Conservation (phyloP, 2,329 filamentous ascomycete species). For the Ceratocystis eucalypticola region DNA sequence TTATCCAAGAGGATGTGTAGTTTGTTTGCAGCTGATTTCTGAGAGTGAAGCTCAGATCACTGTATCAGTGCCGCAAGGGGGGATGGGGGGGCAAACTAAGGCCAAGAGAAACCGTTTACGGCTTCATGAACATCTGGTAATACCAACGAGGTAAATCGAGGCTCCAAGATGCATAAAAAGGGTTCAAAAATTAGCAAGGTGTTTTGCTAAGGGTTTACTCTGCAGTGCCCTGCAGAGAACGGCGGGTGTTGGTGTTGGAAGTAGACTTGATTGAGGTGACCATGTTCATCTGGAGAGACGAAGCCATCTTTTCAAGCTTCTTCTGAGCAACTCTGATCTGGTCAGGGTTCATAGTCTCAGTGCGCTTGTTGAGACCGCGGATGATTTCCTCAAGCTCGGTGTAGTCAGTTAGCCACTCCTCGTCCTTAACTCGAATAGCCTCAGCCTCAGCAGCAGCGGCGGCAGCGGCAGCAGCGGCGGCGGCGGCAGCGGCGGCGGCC, state of each 20-base stretch:
- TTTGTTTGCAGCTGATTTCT: background rate
- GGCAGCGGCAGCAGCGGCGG: conserved; percentile 17
- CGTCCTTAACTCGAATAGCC: conserved; percentile 24
- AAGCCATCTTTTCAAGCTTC: conserved; percentile 39
- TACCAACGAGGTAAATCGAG: conserved; percentile 8
- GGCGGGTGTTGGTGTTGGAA: conserved; percentile 17
- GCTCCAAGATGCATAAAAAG: background rate
- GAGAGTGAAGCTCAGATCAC: background rate
- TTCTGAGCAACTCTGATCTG: conserved; percentile 39
- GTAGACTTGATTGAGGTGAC: conserved; percentile 21
- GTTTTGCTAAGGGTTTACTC: background rate
- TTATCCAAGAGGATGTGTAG: background rate
- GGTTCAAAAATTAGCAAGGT: conserved; percentile 9
- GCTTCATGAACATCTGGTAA: background rate
- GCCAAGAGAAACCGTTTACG: background rate
- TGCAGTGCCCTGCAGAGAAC: conserved; percentile 11
- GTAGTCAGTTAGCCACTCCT: conserved; percentile 48
- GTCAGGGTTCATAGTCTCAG: conserved; percentile 40
- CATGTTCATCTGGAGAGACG: conserved; percentile 28
- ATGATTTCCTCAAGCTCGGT: conserved; percentile 48
- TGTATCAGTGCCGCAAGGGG: background rate
- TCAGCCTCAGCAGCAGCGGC: conserved; percentile 18
- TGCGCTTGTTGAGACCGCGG: conserved; percentile 35
- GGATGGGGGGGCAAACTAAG: background rate
- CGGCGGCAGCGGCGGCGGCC: conserved; percentile 20